phyloP scores from a whole-genome alignment of 2,329 filamentous ascomycete genomes.

The Lecanicillium sp. region DNA sequence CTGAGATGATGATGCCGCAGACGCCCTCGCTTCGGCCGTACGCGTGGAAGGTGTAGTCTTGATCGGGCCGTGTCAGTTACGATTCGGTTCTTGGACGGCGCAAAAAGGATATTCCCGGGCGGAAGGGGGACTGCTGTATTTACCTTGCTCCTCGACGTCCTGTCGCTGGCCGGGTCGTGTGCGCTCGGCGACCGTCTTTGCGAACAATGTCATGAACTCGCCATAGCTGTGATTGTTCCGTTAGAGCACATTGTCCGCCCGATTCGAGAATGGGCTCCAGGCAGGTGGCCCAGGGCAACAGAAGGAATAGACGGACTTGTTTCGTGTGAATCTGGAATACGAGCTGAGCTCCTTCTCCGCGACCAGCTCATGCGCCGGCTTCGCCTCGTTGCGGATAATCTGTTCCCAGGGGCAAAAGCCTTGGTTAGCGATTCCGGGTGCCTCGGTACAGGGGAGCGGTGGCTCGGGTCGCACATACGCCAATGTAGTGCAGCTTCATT shows the following conservation, averaged over 20 bases:
- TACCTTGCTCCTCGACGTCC: constrained; percentile 76
- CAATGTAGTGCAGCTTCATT: constrained; percentile 87
- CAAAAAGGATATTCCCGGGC: neutral
- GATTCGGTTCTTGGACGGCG: constrained; percentile 3
- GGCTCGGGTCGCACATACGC: constrained; percentile 48
- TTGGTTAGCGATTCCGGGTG: constrained; percentile 5
- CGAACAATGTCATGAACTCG: constrained; percentile 75
- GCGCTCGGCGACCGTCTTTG: constrained; percentile 79
- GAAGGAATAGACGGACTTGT: constrained; percentile 43
- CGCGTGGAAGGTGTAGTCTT: constrained; percentile 67
- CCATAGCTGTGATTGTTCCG: constrained; percentile 28
- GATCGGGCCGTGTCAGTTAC: neutral
- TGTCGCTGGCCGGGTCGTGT: constrained; percentile 76
- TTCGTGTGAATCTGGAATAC: constrained; percentile 73
- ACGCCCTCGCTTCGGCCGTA: constrained; percentile 69
- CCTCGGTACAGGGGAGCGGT: constrained; percentile 14
- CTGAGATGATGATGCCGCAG: constrained; percentile 69
- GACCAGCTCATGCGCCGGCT: constrained; percentile 70
- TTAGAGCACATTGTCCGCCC: constrained; percentile 7
- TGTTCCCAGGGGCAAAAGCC: constrained; percentile 27
- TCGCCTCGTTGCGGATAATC: constrained; percentile 74
- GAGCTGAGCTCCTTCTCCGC: constrained; percentile 69
- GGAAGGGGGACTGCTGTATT: constrained; percentile 11
- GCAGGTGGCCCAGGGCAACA: constrained; percentile 1
- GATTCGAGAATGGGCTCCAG: constrained; percentile 9